Percentiles rank a stretch among this genome's conserved stretches.
These are phyloP conservation scores for Lagerstroemia speciosa DNA, from an alignment of 345 rosid genomes.

Conservation along the genomic window DNA sequence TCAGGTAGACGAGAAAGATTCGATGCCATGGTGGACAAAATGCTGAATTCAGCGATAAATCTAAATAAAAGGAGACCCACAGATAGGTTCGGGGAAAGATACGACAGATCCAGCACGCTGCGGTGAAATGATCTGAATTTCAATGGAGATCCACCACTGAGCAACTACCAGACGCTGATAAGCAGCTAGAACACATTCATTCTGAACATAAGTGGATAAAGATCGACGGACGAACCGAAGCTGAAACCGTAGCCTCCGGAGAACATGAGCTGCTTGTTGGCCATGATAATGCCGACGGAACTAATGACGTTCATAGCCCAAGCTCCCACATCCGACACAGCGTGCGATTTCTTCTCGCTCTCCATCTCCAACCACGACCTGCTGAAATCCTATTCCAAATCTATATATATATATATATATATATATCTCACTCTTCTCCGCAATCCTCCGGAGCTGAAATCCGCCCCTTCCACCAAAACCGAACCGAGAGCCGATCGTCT, in stretches of 20 bases:
- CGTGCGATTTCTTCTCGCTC: constrained; percentile 51
- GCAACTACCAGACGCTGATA: neutral
- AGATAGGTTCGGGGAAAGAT: neutral
- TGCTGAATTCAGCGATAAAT: neutral
- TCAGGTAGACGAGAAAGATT: neutral
- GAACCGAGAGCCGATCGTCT: neutral
- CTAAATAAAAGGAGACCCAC: neutral
- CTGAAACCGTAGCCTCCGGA: constrained; percentile 62
- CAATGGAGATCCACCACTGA: neutral
- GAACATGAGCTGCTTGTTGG: constrained; percentile 94
- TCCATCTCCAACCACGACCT: constrained; percentile 21
- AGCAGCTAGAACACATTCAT: too few relatives aligned
- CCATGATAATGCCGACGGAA: constrained; percentile 95
- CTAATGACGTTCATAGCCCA: constrained; percentile 92
- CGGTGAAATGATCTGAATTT: neutral
- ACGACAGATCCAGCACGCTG: neutral
- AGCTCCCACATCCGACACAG: constrained; percentile 83
- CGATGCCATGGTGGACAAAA: neutral
- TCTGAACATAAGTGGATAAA: neutral
- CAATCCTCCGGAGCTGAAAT: neutral
- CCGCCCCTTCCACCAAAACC: neutral
- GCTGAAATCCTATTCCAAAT: neutral
- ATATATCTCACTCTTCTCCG: too few relatives aligned
- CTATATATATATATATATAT: too few relatives aligned
- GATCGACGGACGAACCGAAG: constrained; percentile 45